Evolutionary conservation across 345 rosid species (phyloP).

Genomic region (Dipteronia dyeriana): DNA sequence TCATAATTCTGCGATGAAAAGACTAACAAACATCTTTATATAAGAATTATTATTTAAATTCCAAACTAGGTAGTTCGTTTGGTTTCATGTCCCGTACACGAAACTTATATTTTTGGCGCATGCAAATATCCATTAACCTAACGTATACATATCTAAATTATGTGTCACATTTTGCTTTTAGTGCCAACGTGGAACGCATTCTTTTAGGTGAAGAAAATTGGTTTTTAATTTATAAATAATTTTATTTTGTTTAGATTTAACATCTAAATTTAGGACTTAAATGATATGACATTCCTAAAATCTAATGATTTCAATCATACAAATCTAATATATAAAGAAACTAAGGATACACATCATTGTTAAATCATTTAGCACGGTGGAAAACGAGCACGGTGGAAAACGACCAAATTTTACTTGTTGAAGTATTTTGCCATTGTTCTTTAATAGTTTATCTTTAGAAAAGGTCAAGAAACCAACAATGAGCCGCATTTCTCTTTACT

Average conservation of each 20-base stretch:
- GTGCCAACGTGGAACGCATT: no score
- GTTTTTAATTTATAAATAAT: no score
- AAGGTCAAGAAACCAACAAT: not conserved
- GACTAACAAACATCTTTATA: not conserved
- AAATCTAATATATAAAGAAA: no score
- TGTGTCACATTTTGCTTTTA: no score
- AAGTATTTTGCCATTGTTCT: not conserved
- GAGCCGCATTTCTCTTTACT: not conserved
- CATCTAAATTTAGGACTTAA: no score
- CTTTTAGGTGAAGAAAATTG: not conserved
- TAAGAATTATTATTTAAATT: no score
- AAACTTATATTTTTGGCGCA: not conserved
- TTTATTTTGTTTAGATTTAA: no score
- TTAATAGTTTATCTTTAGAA: not conserved
- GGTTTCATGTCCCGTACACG: constrained; percentile 9
- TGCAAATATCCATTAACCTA: not conserved
- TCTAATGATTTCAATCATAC: no score
- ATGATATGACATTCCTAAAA: no score
- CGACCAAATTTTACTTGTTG: not conserved
- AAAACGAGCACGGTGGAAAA: not conserved
- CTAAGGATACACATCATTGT: no score
- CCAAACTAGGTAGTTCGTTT: not conserved
- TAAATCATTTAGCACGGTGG: not conserved
- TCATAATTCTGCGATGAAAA: not conserved
- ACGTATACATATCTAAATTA: no score